Evolutionary conservation across 495 filamentous ascomycete species (phyloP).

Genomic region (Aspergillus homomorphus): DNA sequence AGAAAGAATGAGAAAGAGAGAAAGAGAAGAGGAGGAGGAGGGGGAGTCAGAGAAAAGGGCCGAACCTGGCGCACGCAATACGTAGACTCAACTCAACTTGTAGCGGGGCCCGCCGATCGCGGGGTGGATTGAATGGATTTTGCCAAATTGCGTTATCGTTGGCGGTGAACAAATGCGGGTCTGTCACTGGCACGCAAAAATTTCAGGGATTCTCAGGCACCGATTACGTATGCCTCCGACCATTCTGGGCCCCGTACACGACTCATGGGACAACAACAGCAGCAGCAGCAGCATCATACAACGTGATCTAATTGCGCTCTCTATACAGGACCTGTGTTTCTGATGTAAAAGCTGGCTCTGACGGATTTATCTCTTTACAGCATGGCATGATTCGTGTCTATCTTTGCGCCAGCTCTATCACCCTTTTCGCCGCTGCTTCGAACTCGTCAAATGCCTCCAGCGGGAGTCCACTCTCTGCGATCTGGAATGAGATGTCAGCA

Average conservation of each 20-base stretch:
- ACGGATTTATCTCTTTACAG: neutral
- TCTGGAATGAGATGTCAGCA: slow-evolving; percentile 38
- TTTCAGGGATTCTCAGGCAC: neutral
- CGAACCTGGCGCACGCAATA: too few relatives aligned
- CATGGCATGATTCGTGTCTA: neutral
- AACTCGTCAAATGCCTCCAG: slow-evolving; percentile 80
- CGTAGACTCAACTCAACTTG: too few relatives aligned
- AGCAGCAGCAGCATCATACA: too few relatives aligned
- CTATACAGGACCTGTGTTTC: too few relatives aligned
- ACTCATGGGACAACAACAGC: neutral
- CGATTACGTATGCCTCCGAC: neutral
- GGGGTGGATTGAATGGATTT: slow-evolving; percentile 8
- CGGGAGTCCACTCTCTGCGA: slow-evolving; percentile 68
- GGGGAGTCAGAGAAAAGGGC: slow-evolving; percentile 1
- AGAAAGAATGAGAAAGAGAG: slow-evolving; percentile 1
- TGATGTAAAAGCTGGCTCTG: too few relatives aligned
- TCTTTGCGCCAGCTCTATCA: slow-evolving; percentile 57
- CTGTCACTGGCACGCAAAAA: neutral
- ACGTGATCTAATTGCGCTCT: too few relatives aligned
- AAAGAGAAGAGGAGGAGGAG: neutral
- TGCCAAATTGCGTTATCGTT: neutral
- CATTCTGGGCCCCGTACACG: neutral
- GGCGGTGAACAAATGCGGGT: neutral
- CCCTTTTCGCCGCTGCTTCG: slow-evolving; percentile 73
- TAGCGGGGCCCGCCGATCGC: slow-evolving; percentile 20